Conservation (phyloP, 2,329 filamentous ascomycete genomes). For the Periconia sp. region DNA sequence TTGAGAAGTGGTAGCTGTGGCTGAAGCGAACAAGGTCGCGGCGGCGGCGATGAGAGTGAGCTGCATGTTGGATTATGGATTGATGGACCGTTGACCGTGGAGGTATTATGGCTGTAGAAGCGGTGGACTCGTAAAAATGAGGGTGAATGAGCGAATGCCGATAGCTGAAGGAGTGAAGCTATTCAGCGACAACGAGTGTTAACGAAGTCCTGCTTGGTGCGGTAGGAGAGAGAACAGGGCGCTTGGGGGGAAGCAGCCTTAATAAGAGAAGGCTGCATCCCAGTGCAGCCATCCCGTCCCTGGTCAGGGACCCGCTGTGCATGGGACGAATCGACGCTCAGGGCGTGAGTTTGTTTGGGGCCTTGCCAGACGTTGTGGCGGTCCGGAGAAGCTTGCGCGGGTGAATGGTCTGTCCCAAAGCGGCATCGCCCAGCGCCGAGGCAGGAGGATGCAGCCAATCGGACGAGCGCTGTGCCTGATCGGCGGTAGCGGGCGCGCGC, state of each 20-base stretch:
- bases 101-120: conserved; percentile 13
- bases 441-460: conserved; percentile 36
- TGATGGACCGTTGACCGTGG: conserved; percentile 17
- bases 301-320: conserved; percentile 31
- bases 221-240: conserved; percentile 29
- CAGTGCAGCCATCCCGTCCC: conserved; percentile 33
- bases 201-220: conserved; percentile 47
- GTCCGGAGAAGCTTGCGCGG: conserved; percentile 33
- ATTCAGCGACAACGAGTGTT: conserved; percentile 46
- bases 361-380: conserved; percentile 42
- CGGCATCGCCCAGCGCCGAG: conserved; percentile 23
- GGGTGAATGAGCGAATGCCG: conserved; percentile 44
- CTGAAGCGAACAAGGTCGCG: conserved; percentile 36
- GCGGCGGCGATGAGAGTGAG: conserved; percentile 37
- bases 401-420: conserved; percentile 28
- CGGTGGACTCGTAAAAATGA: conserved; percentile 25
- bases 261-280: conserved; percentile 41
- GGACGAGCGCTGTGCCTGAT: conserved; percentile 39
- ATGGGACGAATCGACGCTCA: conserved; percentile 43
- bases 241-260: conserved; percentile 43
- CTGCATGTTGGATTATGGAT: conserved; percentile 38
- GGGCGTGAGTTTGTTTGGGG: conserved; percentile 37
- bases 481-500: conserved; percentile 25
- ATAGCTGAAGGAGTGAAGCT: conserved; percentile 50
- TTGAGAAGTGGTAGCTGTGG: conserved; percentile 12